These are phyloP conservation scores for Solanum hybrid DNA, from an alignment of 305 asterid species.

Conservation along the genomic window DNA sequence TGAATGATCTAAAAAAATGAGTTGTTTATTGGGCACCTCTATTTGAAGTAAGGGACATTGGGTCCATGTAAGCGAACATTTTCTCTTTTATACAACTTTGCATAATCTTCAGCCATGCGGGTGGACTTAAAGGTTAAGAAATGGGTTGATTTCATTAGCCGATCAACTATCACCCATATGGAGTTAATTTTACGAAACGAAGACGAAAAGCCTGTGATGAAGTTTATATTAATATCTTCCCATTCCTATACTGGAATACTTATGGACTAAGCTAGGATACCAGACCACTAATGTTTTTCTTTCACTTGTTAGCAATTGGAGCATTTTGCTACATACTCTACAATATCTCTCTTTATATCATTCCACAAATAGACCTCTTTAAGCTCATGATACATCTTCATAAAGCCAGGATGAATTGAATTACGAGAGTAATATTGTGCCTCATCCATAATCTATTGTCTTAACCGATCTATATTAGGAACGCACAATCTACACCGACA, in stretches of 20 bases:
- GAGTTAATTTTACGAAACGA: background rate
- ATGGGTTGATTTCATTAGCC: background rate
- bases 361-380: background rate
- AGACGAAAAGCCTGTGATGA: background rate
- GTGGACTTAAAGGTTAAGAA: background rate
- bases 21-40: background rate
- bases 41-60: no score
- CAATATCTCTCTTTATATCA: background rate
- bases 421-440: background rate
- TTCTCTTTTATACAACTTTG: background rate
- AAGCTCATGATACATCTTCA: background rate
- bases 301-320: background rate
- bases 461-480: background rate
- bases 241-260: background rate
- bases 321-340: background rate
- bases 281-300: background rate
- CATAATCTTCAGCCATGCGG: background rate
- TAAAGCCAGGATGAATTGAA: background rate
- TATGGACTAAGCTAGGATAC: background rate
- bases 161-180: background rate
- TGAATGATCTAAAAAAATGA: background rate
- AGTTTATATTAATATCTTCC: no score
- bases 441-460: background rate
- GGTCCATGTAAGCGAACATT: background rate
- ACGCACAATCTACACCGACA: background rate